Evolutionary conservation across 2,329 filamentous ascomycete species (phyloP).

Genomic region (Ophiostoma populinum): DNA sequence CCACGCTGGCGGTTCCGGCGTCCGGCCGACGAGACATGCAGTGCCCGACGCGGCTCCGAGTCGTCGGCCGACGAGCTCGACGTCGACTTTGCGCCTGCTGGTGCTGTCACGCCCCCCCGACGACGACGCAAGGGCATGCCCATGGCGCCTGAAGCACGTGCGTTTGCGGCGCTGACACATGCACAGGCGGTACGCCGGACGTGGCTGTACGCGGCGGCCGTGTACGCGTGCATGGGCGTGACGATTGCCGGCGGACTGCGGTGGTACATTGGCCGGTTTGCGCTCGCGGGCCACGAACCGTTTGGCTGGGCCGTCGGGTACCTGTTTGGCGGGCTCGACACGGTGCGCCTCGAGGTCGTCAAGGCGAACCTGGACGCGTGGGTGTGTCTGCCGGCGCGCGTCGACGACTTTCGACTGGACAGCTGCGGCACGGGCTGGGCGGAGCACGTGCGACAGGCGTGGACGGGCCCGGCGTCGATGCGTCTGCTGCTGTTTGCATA

Average conservation of each 20-base stretch:
- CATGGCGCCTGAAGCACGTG: constrained; percentile 47
- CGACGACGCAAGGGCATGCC: constrained; percentile 49
- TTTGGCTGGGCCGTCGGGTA: constrained; percentile 89
- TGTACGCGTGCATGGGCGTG: constrained; percentile 49
- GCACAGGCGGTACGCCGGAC: constrained; percentile 60
- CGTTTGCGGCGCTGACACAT: constrained; percentile 67
- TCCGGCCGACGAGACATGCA: constrained; percentile 22
- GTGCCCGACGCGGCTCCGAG: no score
- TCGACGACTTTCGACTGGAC: constrained; percentile 13
- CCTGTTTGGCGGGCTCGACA: constrained; percentile 60
- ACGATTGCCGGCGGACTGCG: constrained; percentile 58
- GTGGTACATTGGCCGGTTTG: constrained; percentile 46
- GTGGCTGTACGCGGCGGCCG: constrained; percentile 67
- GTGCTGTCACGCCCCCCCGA: constrained; percentile 32
- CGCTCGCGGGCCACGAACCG: constrained; percentile 58
- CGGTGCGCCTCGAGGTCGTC: constrained; percentile 55
- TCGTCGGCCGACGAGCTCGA: no score
- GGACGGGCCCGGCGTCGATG: constrained; percentile 57
- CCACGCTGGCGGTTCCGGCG: constrained; percentile 79
- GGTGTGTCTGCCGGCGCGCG: constrained; percentile 46
- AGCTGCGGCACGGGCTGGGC: constrained; percentile 40
- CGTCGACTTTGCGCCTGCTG: no score
- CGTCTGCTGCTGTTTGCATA: constrained; percentile 58
- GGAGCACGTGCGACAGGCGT: constrained; percentile 45
- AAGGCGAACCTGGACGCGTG: constrained; percentile 53